phyloP scores from a whole-genome alignment of 768 basidiomycete species.

The Pulveroboletus sp. region DNA sequence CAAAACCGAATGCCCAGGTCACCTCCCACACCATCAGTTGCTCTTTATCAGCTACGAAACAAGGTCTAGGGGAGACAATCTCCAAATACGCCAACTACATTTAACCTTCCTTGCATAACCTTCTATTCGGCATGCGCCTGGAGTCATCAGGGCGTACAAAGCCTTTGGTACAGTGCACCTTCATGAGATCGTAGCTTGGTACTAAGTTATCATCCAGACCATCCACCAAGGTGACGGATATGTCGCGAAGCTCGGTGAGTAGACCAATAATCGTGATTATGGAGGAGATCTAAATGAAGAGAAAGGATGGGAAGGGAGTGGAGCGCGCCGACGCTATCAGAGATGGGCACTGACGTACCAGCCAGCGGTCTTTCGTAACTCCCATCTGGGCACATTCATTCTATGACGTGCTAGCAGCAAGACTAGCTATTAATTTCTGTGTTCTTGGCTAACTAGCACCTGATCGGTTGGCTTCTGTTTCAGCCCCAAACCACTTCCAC shows the following conservation, averaged over 20 bases:
- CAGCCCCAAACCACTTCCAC: neutral
- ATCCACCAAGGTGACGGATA: slow-evolving; percentile 48
- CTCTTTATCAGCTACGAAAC: slow-evolving; percentile 51
- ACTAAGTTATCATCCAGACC: slow-evolving; percentile 47
- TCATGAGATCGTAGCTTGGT: slow-evolving; percentile 49
- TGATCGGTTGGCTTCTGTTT: neutral
- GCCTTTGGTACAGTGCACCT: slow-evolving; percentile 33
- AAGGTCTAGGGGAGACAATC: slow-evolving; percentile 58
- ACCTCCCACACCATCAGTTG: slow-evolving; percentile 56
- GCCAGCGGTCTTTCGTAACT: neutral
- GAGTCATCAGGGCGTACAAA: slow-evolving; percentile 73
- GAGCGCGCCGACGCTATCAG: neutral
- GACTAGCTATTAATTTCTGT: neutral
- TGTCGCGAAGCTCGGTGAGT: slow-evolving; percentile 53
- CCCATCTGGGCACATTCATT: neutral
- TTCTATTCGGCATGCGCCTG: slow-evolving; percentile 58
- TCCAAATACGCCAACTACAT: slow-evolving; percentile 62
- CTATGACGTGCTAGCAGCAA: neutral
- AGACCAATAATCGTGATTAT: slow-evolving; percentile 25
- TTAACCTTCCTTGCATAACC: slow-evolving; percentile 42
- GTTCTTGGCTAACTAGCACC: neutral
- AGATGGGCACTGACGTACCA: neutral
- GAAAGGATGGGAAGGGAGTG: neutral
- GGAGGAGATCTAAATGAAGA: slow-evolving; percentile 14
- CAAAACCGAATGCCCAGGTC: slow-evolving; percentile 25